These are phyloP conservation scores for Blakeslea trispora DNA, from an alignment of 371 early-diverging fungal genomes.

Conservation along the genomic window DNA sequence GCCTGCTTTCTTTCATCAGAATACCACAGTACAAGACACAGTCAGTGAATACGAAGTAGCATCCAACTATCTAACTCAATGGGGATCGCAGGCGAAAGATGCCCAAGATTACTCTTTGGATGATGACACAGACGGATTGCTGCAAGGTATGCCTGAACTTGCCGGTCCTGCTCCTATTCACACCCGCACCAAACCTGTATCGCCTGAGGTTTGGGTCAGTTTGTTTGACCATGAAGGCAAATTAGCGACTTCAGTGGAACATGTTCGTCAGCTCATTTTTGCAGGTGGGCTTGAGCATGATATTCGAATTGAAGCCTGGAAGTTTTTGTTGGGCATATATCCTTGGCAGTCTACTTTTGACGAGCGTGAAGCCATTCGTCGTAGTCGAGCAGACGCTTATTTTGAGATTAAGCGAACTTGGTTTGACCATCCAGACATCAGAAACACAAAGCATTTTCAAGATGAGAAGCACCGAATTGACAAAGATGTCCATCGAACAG, in stretches of 20 bases:
- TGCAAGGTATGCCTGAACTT: slow-evolving; percentile 36
- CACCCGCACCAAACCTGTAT: slow-evolving; percentile 55
- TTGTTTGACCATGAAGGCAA: slow-evolving; percentile 70
- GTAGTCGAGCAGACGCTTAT: slow-evolving; percentile 72
- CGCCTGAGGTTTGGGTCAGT: slow-evolving; percentile 77
- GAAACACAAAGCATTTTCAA: slow-evolving; percentile 59
- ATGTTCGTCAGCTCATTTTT: slow-evolving; percentile 70
- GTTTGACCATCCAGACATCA: slow-evolving; percentile 67
- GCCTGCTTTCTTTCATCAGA: slow-evolving; percentile 26
- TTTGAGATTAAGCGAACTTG: slow-evolving; percentile 76
- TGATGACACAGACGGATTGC: slow-evolving; percentile 29
- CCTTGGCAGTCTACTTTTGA: slow-evolving; percentile 82
- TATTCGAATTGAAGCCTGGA: slow-evolving; percentile 88
- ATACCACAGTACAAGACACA: slow-evolving; percentile 51
- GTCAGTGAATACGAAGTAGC: slow-evolving; percentile 81
- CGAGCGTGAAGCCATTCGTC: slow-evolving; percentile 68
- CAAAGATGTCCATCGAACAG: slow-evolving; percentile 94
- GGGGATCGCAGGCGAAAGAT: slow-evolving; percentile 47
- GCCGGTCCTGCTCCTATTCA: slow-evolving; percentile 30
- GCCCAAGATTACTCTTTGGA: slow-evolving; percentile 15
- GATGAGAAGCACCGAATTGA: slow-evolving; percentile 90
- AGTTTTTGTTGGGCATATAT: slow-evolving; percentile 82
- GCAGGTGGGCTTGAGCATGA: slow-evolving; percentile 82
- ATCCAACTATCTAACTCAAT: slow-evolving; percentile 74
- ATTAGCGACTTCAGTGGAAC: slow-evolving; percentile 49